These are phyloP conservation scores for Aspergillus niger DNA, from an alignment of 2,329 filamentous ascomycete genomes.

Conservation along the genomic window DNA sequence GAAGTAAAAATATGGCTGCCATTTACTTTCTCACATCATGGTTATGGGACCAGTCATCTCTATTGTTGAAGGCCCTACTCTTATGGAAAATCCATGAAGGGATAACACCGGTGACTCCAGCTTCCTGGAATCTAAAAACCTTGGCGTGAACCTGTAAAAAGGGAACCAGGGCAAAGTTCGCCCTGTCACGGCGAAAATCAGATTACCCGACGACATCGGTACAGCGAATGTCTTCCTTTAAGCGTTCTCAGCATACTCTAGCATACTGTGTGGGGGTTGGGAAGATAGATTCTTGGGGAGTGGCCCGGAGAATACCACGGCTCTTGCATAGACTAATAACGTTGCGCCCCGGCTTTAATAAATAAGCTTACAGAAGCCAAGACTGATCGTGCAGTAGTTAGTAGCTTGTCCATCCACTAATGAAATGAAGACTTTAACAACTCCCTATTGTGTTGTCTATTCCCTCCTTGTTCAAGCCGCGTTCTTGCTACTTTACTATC, in stretches of 20 bases:
- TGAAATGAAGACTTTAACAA: neutral
- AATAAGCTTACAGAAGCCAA: slow-evolving; percentile 4
- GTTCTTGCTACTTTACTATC: neutral
- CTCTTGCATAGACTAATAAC: neutral
- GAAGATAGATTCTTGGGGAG: neutral
- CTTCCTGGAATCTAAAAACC: neutral
- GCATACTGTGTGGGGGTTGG: neutral
- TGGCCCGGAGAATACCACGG: neutral
- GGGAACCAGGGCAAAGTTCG: neutral
- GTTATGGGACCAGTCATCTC: neutral
- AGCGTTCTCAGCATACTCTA: neutral
- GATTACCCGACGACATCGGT: neutral
- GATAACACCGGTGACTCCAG: neutral
- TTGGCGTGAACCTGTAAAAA: neutral
- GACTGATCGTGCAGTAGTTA: neutral
- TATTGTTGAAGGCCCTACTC: neutral
- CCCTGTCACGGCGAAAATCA: neutral
- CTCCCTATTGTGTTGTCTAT: too few relatives aligned
- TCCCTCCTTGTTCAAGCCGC: neutral
- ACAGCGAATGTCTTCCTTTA: neutral
- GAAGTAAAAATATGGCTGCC: neutral
- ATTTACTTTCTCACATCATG: neutral
- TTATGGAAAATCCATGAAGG: neutral
- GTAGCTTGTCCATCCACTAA: neutral
- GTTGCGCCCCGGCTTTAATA: neutral